Evolutionary conservation across 345 rosid species (phyloP), one percentile per base, ranked within the genome.

Genomic region (Arabidopsis thaliana): DNA sequence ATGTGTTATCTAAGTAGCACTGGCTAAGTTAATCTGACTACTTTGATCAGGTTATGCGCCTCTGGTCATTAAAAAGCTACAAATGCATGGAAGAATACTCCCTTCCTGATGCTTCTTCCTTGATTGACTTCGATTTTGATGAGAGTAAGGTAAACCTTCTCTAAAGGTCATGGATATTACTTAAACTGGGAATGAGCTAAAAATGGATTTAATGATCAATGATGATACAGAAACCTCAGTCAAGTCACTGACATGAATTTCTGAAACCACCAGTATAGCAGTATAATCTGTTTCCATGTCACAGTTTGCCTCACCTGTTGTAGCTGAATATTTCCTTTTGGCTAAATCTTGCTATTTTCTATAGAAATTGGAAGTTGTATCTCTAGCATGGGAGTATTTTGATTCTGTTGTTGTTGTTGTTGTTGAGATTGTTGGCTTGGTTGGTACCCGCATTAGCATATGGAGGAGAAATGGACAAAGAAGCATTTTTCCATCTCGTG

Each of bases 111-210:
- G 75, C 79, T 61, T 67, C 48, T 32, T 79, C 91, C 37, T 80
- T 94, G 77, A 69, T 88, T 69, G 97, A 94, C 81, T 91, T 89
- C 56, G 98, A 87, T 83, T 94, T 94, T 69, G 98, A 94, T 74
- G 96, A 94, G 84, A 91, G 85, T 86, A 94, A 94, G 98, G 98
- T 94, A 86, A 71, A 63, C 33, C 48, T 58, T 24, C 28, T 20
- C 28, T 20, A 8, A 59, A 1, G 45, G 1, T 67, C 20, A 9
- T 50, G 45, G 8, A 49, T 37, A 30, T 65, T 30, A 36, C 42
- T 16, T 50, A 3, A 49, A 40, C 13, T 57, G 64, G 3, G 8
- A 11, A 11, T 55, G 25, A 62, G 61, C 4, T 58, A 16, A 22
- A 45, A 22, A 12, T 9, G 60, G 28, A 14, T 14, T 41, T 42